Evolutionary conservation across 2,329 filamentous ascomycete genomes (phyloP), one percentile per base, ranked within the genome.

Genomic region (Diaporthe capsici): DNA sequence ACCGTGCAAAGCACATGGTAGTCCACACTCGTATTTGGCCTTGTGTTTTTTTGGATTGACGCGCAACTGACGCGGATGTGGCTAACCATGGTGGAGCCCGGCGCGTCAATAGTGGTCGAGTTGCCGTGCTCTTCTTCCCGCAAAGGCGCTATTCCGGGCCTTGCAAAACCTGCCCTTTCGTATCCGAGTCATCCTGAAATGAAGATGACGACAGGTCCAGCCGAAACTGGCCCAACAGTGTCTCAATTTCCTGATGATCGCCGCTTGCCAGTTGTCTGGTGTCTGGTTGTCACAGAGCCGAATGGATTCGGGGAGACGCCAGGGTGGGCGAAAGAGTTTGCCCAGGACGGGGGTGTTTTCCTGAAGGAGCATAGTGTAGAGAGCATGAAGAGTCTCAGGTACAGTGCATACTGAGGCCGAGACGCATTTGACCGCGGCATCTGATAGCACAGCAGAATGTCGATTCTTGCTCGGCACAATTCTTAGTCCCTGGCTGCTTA

Each of bases 111-210:
- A 73, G 47, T 73, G 47, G 47, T 34, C 15, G 71, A 51, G 25
- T 8, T 60, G 51, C 31, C 47, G 47, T 34, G 39, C 47, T 65
- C 58, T 44, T 55, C 28, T 47, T 47, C 22, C 51, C 71, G 34
- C n/a, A 55, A 42, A 65, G 51, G 55, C 53, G 51, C 53, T 71
- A 42, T 47, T 39, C 68, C 51, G 58, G 31, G 47, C 44, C 47
- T 55, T 31, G n/a, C 25, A 55, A 70, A 65, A 22, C 39, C 49
- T 65, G 71, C 47, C 25, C 49, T 34, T 72, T 73, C 71, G 71
- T 73, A 73, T 73, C 25, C 71, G 71, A 73, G 71, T 73, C 71
- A 73, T 73, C 58, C 53, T 65, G 58, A 73, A 73, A 73, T 73
- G 71, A 73, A 31, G 47, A 73, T 73, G 71, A 73, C 71, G 71